Conservation (phyloP, 371 early-diverging fungal species). For the Syncephalastrum contaminatum region DNA sequence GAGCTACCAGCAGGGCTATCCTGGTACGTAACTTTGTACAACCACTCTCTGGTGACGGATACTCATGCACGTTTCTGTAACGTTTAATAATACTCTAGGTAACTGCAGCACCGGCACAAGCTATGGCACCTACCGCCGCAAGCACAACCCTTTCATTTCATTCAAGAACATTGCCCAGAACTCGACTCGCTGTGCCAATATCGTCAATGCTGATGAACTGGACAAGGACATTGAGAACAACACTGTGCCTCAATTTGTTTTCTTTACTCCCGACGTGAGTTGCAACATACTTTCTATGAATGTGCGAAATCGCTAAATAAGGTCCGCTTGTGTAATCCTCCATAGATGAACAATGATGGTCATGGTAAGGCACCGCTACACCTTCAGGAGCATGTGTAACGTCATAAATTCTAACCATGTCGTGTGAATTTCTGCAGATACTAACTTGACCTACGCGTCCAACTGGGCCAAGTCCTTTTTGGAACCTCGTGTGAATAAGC, state of each 20-base stretch:
- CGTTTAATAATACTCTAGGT: slow-evolving; percentile 1
- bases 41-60: too few relatives aligned
- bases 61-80: too few relatives aligned
- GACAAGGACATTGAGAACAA: slow-evolving; percentile 39
- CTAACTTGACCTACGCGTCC: slow-evolving; percentile 38
- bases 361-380: slow-evolving; percentile 20
- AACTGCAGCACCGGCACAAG: slow-evolving; percentile 22
- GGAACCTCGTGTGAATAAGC: slow-evolving; percentile 44
- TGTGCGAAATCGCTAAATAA: neutral
- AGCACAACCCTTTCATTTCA: slow-evolving; percentile 67
- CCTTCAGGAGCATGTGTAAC: neutral
- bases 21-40: slow-evolving; percentile 7
- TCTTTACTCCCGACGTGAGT: slow-evolving; percentile 39
- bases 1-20: slow-evolving; percentile 55
- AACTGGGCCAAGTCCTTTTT: slow-evolving; percentile 52
- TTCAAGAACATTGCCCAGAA: slow-evolving; percentile 44
- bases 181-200: slow-evolving; percentile 47
- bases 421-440: slow-evolving; percentile 24
- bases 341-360: slow-evolving; percentile 43
- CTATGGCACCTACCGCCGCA: slow-evolving; percentile 38
- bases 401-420: too few relatives aligned
- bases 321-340: neutral
- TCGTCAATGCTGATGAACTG: slow-evolving; percentile 50
- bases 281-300: neutral
- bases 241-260: slow-evolving; percentile 50